Evolutionary conservation across 495 filamentous ascomycete genomes (phyloP).

Genomic region (Trypethelium eluteriae): DNA sequence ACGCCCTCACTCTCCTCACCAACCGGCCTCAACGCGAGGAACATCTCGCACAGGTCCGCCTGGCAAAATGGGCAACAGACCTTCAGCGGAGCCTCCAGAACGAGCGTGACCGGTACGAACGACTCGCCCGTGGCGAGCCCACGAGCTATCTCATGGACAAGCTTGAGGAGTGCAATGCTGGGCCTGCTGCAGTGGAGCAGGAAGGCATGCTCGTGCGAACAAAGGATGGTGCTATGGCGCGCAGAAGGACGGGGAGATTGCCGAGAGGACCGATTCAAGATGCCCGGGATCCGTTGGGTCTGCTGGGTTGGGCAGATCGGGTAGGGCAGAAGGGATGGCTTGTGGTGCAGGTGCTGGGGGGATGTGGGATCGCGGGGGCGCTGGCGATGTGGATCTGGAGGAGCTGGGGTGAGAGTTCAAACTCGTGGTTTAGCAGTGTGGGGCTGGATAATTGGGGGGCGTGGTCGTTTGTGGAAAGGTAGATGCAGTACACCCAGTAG

Average conservation of each 20-base stretch:
- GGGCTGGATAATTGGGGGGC: not conserved
- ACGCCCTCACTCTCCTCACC: slow-evolving; percentile 23
- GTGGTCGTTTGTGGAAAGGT: not conserved
- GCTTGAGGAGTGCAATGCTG: slow-evolving; percentile 53
- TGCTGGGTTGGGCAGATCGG: slow-evolving; percentile 63
- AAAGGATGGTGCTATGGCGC: slow-evolving; percentile 26
- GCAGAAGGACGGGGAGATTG: slow-evolving; percentile 21
- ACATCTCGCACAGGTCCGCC: slow-evolving; percentile 63
- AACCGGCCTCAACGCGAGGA: slow-evolving; percentile 28
- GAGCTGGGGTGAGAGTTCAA: slow-evolving; percentile 19
- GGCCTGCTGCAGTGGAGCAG: slow-evolving; percentile 38
- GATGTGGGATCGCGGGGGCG: slow-evolving; percentile 65
- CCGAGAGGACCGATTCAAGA: slow-evolving; percentile 34
- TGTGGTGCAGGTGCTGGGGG: slow-evolving; percentile 70
- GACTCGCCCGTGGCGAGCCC: slow-evolving; percentile 61
- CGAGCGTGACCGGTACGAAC: slow-evolving; percentile 70
- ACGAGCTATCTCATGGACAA: slow-evolving; percentile 67
- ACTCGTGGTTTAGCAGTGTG: not conserved
- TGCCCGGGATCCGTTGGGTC: slow-evolving; percentile 65
- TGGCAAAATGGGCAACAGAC: slow-evolving; percentile 86
- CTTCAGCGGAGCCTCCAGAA: slow-evolving; percentile 75
- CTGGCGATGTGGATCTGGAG: slow-evolving; percentile 46
- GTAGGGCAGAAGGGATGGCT: slow-evolving; percentile 58
- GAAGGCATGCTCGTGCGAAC: slow-evolving; percentile 40
- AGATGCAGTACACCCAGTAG: too few species aligned